A percentile compares a stretch with the other conserved stretches of the same genome.
phyloP scores from a whole-genome alignment of 805 yeast species.

The Ogataea populi-albae region DNA sequence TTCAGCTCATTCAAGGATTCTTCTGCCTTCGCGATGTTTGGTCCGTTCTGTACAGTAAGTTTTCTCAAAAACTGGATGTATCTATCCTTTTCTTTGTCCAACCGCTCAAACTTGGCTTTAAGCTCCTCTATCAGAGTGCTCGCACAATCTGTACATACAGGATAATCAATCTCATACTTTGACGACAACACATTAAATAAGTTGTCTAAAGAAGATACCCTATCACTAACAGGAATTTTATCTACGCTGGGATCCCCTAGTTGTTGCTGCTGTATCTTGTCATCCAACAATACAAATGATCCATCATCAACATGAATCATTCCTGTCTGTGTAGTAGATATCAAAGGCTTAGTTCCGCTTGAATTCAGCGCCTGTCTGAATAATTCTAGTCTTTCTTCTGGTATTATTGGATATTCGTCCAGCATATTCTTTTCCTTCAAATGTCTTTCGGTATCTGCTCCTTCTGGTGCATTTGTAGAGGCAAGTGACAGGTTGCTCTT shows the following conservation, averaged over 20 bases:
- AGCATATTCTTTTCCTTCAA: constrained; percentile 17
- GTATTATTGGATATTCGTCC: constrained; percentile 32
- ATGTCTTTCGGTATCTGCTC: constrained; percentile 2
- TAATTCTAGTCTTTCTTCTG: constrained; percentile 37
- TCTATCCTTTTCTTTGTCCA: constrained; percentile 72
- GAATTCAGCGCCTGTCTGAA: constrained; percentile 33
- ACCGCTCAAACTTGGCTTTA: constrained; percentile 66
- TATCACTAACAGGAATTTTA: constrained; percentile 32
- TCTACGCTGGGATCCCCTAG: constrained; percentile 17
- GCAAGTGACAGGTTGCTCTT: constrained; percentile 2
- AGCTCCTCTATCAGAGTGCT: constrained; percentile 59
- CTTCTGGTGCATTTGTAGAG: constrained; percentile 22
- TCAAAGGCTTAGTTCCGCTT: constrained; percentile 24
- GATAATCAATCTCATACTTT: constrained; percentile 76
- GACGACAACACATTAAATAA: constrained; percentile 75
- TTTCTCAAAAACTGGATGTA: constrained; percentile 72
- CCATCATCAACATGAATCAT: constrained; percentile 22
- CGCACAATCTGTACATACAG: constrained; percentile 87
- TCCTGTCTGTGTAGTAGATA: constrained; percentile 11
- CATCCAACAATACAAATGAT: constrained; percentile 29
- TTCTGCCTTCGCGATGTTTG: constrained; percentile 39
- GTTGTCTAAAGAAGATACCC: constrained; percentile 49
- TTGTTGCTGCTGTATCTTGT: constrained; percentile 14
- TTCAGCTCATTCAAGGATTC: constrained; percentile 47
- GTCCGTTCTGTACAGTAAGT: constrained; percentile 54